Percentiles rank a stretch among this genome's conserved stretches.
Evolutionary conservation across 208 protist genomes (phyloP).

Genomic region (Wallacemonas sp.): DNA sequence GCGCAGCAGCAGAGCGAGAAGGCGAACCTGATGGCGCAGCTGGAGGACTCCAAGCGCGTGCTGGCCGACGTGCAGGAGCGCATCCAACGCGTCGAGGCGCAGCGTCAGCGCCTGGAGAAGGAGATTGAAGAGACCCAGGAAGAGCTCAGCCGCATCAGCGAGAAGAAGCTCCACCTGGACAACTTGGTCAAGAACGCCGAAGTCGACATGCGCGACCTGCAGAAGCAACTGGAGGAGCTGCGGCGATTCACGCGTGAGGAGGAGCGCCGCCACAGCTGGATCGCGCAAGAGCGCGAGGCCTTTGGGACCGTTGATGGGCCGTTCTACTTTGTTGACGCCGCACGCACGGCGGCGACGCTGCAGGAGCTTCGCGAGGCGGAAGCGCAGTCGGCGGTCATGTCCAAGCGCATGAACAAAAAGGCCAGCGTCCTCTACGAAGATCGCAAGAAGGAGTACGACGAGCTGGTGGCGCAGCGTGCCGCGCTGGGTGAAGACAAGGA

Average conservation of each 20-base stretch:
- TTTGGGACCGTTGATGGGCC: slow-evolving; percentile 47
- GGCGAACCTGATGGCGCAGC: slow-evolving; percentile 32
- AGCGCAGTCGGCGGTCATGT: slow-evolving; percentile 66
- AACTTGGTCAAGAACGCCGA: slow-evolving; percentile 76
- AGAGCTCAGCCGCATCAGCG: slow-evolving; percentile 62
- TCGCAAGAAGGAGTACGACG: slow-evolving; percentile 96
- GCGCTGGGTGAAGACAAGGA: slow-evolving; percentile 95
- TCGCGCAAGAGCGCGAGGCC: slow-evolving; percentile 38
- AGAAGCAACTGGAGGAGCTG: slow-evolving; percentile 54
- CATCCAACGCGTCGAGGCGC: slow-evolving; percentile 37
- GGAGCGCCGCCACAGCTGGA: slow-evolving; percentile 64
- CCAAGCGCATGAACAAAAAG: slow-evolving; percentile 92
- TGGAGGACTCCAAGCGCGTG: slow-evolving; percentile 30
- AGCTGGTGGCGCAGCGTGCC: slow-evolving; percentile 95
- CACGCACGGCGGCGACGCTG: slow-evolving; percentile 61
- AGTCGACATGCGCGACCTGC: slow-evolving; percentile 65
- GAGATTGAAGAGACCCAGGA: slow-evolving; percentile 83
- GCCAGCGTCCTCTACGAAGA: slow-evolving; percentile 95
- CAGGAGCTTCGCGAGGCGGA: slow-evolving; percentile 78
- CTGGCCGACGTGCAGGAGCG: slow-evolving; percentile 54
- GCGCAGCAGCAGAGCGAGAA: slow-evolving; percentile 40
- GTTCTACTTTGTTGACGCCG: slow-evolving; percentile 72
- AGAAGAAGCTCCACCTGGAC: slow-evolving; percentile 61
- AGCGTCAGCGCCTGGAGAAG: slow-evolving; percentile 61
- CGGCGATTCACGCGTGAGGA: slow-evolving; percentile 51